Conservation (phyloP, 768 basidiomycete genomes). For the Dioszegia aurantiaca region DNA sequence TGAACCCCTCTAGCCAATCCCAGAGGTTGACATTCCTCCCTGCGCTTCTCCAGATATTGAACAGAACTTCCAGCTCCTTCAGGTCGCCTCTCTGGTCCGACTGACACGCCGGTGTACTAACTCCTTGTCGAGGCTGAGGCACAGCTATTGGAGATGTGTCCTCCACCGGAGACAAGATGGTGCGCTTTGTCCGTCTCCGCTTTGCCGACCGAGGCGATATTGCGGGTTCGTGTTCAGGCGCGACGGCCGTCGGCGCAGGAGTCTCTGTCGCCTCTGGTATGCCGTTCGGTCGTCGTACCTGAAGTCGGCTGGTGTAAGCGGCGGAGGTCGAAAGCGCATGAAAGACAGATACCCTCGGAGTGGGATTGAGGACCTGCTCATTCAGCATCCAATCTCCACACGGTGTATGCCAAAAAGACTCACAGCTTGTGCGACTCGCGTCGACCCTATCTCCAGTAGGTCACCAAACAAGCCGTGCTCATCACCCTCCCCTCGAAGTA, state of each 20-base stretch:
- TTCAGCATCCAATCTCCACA: background rate
- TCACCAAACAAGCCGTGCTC: constrained; percentile 11
- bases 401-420: background rate
- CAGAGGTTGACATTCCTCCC: constrained; percentile 44
- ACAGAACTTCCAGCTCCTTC: constrained; percentile 35
- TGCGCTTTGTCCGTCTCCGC: constrained; percentile 3
- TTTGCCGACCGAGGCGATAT: background rate
- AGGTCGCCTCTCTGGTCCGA: constrained; percentile 20
- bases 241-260: background rate
- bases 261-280: too few species aligned
- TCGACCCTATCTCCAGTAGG: constrained; percentile 19
- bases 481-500: constrained; percentile 6
- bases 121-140: background rate
- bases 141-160: background rate
- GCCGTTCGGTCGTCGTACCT: background rate
- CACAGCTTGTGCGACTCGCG: constrained; percentile 9
- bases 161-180: too few species aligned
- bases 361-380: constrained; percentile 30
- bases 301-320: constrained; percentile 6
- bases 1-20: constrained; percentile 46
- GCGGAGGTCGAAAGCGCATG: constrained; percentile 27
- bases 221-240: background rate
- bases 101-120: background rate
- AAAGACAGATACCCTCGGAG: constrained; percentile 37
- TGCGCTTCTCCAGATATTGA: constrained; percentile 34